Base-by-base conservation (phyloP, 2,329 filamentous ascomycete genomes). In the Juglanconis sp. region DNA sequence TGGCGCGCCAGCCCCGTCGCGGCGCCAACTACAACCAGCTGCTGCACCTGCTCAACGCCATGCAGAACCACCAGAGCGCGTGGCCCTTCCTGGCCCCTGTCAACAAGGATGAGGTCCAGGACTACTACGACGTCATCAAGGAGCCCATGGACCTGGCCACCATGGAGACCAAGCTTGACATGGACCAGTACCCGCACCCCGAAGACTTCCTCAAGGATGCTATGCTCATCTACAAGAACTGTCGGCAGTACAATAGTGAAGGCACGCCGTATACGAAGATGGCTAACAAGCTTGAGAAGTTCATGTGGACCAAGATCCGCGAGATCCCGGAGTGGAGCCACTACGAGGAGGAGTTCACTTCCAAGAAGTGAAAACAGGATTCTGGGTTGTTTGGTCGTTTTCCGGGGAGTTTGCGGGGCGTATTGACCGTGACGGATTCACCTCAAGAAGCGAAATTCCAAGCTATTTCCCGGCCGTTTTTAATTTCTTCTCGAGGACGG, bases 61-160 rank as follows among this genome's bases (percentile, higher is more conserved):
- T 98, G 74, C 93, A 98, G 73, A 98, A 97, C 72, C 92, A 96
- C 76, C 87, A 87, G 67, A 89, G 90, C 7, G 90, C 92, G 0
- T 99, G 95, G 95, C 95, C 95, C 0, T 99, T 99, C 79, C 83
- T 95, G 36, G 86, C 92, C 32, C 94, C 95, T 0, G 95, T 99
- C 66, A 97, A 96, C 72, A 88, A 89, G 66, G 95, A 99, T 69
- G 95, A 98, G 66, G 95, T 99, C 0, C 87, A 92, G n/a, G 95
- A 99, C 73, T 99, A 99, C 77, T 98, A 98, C 79, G 92, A 96
- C 62, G 93, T 98, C 63, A 99, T 99, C 79, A 93, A 93, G 71
- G 90, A 96, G 73, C 95, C 95, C 40, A 99, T 99, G 95, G 95
- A 97, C 71, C 81, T 97, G 52, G 88, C 86, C 52, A 97, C 93